These are phyloP conservation scores for Mycena floridula DNA, from an alignment of 768 basidiomycete genomes.

Conservation along the genomic window DNA sequence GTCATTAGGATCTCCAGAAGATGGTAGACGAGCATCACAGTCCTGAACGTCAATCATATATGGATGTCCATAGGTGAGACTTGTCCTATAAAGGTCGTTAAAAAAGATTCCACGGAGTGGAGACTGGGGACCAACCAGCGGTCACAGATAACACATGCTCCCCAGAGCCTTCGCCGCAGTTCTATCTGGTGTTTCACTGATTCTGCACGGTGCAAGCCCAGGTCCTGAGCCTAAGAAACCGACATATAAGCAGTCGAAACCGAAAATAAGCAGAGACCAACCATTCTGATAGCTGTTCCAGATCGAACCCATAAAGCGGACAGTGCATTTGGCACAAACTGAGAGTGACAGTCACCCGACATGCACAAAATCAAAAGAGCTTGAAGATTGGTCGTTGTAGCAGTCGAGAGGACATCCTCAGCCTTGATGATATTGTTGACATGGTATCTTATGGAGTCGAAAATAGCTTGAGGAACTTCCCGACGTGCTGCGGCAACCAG, in stretches of 20 bases:
- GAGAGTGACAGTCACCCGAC: conserved; percentile 88
- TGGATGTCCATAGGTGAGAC: conserved; percentile 87
- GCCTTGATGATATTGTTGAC: conserved; percentile 84
- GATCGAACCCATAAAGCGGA: conserved; percentile 84
- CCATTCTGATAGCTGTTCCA: conserved; percentile 91
- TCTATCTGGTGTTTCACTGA: conserved; percentile 81
- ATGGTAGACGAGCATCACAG: conserved; percentile 91
- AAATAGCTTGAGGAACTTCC: conserved; percentile 78
- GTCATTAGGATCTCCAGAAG: conserved; percentile 74
- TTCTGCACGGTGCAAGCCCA: conserved; percentile 92
- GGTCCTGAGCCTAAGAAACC: conserved; percentile 77
- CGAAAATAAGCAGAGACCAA: conserved; percentile 27
- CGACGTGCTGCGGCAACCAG: conserved; percentile 84
- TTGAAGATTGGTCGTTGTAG: conserved; percentile 83
- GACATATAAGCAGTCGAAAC: conserved; percentile 1
- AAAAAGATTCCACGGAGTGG: conserved; percentile 2
- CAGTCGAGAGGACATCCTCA: conserved; percentile 87
- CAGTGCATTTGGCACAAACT: conserved; percentile 78
- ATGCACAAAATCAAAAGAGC: conserved; percentile 80
- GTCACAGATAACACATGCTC: conserved; percentile 89
- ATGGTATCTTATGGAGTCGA: conserved; percentile 81
- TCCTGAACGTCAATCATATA: conserved; percentile 96
- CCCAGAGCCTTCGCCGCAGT: conserved; percentile 87
- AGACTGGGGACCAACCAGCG: conserved; percentile 58
- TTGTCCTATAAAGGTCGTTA: conserved; percentile 48